Base-by-base conservation (phyloP, 2,329 filamentous ascomycete genomes). In the Cladosporium sp. region DNA sequence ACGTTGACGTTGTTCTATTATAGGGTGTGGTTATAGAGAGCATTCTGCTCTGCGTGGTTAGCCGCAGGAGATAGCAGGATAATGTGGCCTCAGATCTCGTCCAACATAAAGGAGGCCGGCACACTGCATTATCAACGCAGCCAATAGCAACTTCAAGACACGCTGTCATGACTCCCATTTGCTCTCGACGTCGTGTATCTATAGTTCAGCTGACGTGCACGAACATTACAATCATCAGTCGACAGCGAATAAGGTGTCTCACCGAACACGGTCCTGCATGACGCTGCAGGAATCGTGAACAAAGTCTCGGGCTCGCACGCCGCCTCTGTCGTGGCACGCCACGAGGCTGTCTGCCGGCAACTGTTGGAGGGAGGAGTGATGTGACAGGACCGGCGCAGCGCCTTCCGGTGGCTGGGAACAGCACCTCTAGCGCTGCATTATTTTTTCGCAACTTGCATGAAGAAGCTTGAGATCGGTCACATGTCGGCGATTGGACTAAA, bases 271-370 rank as follows among this genome's bases (percentile, higher is more conserved):
- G 20, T 34, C 22, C 49, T 51, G 49, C 49, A 51, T 36, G 43
- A 47, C 43, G 22, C 47, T 50, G 47, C 47, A 50, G 47, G 47
- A 50, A 40, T 34, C n/a, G 9, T 34, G 8, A 34, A 34, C 2
- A 22, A 39, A 39, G 49, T 51, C 49, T 51, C 49, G 49, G 49
- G 49, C 49, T 51, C 34, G 49, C 49, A 38, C 49, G 49, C 34
- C 49, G 49, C 34, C 28, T 40, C 3, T 51, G 49, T 51, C 49
- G 49, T 51, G 49, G 49, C 49, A 51, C 49, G 49, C 49, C 49
- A 51, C 49, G 49, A 51, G 49, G 49, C 49, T 22, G 49, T 14
- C 49, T 51, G 49, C 49, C 49, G 49, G 49, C 49, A 34, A 34
- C 7, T 34, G 30, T 6, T 25, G 25, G 25, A 3, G 25, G 25